Evolutionary conservation across 768 basidiomycete species (phyloP).

Genomic region (Boletus subparvulus): DNA sequence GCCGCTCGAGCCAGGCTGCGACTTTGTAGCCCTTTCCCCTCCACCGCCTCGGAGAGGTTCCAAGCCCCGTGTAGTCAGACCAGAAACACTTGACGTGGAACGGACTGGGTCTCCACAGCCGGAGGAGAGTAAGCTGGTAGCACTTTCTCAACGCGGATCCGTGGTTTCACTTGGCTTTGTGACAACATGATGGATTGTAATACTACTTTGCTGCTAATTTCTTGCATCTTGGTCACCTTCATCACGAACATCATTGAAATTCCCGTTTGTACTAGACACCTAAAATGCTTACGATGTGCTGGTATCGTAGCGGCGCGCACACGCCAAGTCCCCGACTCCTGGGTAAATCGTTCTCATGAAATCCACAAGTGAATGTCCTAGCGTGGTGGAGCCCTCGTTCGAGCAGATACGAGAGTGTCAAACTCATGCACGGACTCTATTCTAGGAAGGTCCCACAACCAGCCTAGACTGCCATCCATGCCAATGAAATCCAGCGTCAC

Average conservation of each 20-base stretch:
- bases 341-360: too few species aligned
- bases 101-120: slow-evolving; percentile 5
- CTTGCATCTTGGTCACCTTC: slow-evolving; percentile 10
- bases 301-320: too few species aligned
- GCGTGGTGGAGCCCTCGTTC: too few species aligned
- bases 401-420: too few species aligned
- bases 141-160: slow-evolving; percentile 51
- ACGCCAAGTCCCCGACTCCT: too few species aligned
- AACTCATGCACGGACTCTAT: too few species aligned
- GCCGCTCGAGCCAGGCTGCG: slow-evolving; percentile 31
- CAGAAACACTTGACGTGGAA: slow-evolving; percentile 12
- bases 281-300: not conserved
- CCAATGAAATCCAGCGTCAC: too few species aligned
- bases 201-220: slow-evolving; percentile 12
- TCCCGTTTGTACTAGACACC: not conserved
- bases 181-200: slow-evolving; percentile 37
- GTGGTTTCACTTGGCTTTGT: slow-evolving; percentile 53
- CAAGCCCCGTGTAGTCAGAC: slow-evolving; percentile 39
- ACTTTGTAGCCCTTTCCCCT: slow-evolving; percentile 55
- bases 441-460: too few species aligned
- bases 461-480: too few species aligned
- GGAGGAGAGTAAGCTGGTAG: slow-evolving; percentile 22
- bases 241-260: not conserved
- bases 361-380: too few species aligned
- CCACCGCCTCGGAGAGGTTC: slow-evolving; percentile 68